Evolutionary conservation across 768 basidiomycete genomes (phyloP).

Genomic region (Trametes cingulata): DNA sequence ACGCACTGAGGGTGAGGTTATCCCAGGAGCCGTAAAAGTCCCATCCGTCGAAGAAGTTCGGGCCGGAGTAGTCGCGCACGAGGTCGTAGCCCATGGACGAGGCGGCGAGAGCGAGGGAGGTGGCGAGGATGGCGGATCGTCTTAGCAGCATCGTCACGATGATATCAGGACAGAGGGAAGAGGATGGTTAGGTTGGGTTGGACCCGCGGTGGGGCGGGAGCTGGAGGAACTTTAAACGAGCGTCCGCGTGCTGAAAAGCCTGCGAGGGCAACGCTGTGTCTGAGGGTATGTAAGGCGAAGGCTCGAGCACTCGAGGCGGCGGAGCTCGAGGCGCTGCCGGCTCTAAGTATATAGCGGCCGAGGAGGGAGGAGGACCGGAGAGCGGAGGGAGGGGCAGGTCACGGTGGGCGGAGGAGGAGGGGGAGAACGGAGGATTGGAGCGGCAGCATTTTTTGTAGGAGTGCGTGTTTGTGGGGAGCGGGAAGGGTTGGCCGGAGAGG

Average conservation of each 20-base stretch:
- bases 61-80: slow-evolving; percentile 40
- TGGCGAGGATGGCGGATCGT: background rate
- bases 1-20: slow-evolving; percentile 40
- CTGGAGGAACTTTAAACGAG: background rate
- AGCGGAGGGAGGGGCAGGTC: too few species aligned
- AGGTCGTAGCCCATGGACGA: slow-evolving; percentile 33
- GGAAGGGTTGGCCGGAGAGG: background rate
- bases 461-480: background rate
- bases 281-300: background rate
- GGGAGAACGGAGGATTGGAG: background rate
- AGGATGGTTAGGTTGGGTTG: background rate
- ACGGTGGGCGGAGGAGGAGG: background rate
- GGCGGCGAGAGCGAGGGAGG: slow-evolving; percentile 7
- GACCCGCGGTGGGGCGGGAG: background rate
- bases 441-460: background rate
- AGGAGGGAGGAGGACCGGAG: background rate
- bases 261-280: background rate
- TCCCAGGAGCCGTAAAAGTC: slow-evolving; percentile 44
- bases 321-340: slow-evolving; percentile 9
- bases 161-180: background rate
- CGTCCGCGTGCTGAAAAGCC: background rate
- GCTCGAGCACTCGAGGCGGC: background rate
- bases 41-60: slow-evolving; percentile 47
- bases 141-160: slow-evolving; percentile 7
- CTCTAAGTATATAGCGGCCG: background rate